Evolutionary conservation across 306 rosid species (phyloP), one percentile per base, ranked within the genome.

Genomic region (Cucurbita ficifolia): DNA sequence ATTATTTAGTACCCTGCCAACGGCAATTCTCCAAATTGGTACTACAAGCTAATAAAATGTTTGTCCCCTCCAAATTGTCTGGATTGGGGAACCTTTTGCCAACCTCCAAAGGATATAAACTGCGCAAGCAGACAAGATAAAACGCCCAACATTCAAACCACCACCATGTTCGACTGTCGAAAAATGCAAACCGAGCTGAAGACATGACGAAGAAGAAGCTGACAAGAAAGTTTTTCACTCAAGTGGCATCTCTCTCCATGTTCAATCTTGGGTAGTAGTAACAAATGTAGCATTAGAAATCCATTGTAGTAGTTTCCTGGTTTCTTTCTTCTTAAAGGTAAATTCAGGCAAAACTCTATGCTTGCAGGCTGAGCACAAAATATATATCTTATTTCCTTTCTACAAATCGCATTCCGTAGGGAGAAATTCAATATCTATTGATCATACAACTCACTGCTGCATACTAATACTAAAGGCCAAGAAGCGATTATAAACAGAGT

Each of bases 401-500:
- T 29, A 70, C 74, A 49, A 48, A 22, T 65, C 48, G 36, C 72
- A 65, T 45, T 65, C 24, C 72, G 19, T 65, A 63, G 35, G 54
- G 70, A 40, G 50, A 63, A 43, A 18, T 43, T 43, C 72, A 19
- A 65, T 39, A 43, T 40, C 18, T 65, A 11, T 19, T 38, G 36
- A 40, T 22, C 38, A 65, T 40, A 40, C 52, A 45, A 68, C 73
- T 68, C 73, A 65, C 51, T 50, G 24, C 42, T 68, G 38, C 54
- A 69, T 12, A 55, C 3, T 8, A 36, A 73, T 18, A 55, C 24
- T 50, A 18, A 48, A 53, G 18, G 38, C 18, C 63, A 75, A 75
- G 54, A 75, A 29, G 18, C 50, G 49, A 61, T 16, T 57, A 59
- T 59, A 61, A 75, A 75, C 71, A 70, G 61, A 77, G 84, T 83